Base-by-base conservation (phyloP, 805 yeast species). In the Kuraishia ogatae region DNA sequence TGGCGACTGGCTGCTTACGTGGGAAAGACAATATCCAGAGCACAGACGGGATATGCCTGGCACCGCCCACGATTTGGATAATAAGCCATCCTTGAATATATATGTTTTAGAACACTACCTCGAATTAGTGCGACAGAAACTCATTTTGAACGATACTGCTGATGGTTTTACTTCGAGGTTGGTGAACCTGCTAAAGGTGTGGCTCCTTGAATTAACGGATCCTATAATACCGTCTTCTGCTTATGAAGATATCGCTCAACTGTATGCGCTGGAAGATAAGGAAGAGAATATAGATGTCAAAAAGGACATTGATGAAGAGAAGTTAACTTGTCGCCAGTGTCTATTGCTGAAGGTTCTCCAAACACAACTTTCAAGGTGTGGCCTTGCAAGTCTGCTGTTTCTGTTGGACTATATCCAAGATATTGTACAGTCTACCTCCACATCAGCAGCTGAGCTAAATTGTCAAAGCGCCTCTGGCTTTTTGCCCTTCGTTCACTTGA, bases 171-270 rank as follows among this genome's bases (percentile, higher is more conserved):
- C 48, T 17, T 8, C 43, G n/a, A 48, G 22, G 8, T 20, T 23
- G 23, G 52, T 53, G 17, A 19, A 22, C 23, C 19, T 47, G 23
- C 39, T 54, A 19, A 54, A 51, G 23, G 24, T 35, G 22, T 54
- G 56, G 56, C 39, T 54, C 17, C 51, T 54, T 28, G 56, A 54
- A 29, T 35, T 54, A 23, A 51, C 43, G 13, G 50, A 39, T 21
- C 22, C 54, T 10, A 46, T 54, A 7, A 50, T 54, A 10, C 51
- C 51, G 5, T 39, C 47, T 7, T 22, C 39, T n/a, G 53, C 56
- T 3, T 50, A 50, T 39, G 39, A 20, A 22, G 48, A 51, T 11
- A 20, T 54, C n/a, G 17, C 7, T 13, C n/a, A 11, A 3, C 13
- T 35, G 43, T 35, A 35, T 11, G 3, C 17, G 2, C 4, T 15